Base-by-base conservation (phyloP, 495 filamentous ascomycete genomes). In the Aspergillus diversus region DNA sequence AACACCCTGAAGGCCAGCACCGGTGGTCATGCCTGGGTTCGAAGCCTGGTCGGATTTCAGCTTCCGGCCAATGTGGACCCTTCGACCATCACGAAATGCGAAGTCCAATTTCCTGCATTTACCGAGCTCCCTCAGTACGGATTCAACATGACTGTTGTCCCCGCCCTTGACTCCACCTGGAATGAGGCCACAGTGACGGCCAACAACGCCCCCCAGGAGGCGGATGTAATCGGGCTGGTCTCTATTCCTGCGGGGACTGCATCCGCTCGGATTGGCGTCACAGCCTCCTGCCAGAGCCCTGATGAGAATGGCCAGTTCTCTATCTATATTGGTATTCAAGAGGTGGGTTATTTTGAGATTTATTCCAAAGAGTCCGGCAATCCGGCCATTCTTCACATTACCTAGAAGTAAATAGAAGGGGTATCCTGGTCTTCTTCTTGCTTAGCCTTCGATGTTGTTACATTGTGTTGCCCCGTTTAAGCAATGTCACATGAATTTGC, bases 311-410 rank as follows among this genome's bases (percentile, higher is more conserved):
- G 65, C 27, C 34, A 55, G 11, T 64, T 67, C 9, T 63, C 57
- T 6, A 51, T 67, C 4, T 67, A 67, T 31, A 16, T 67, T 9
- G 58, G 57, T 5, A 57, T 55, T 12, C 47, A 27, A 12, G 47
- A 48, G 43, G 52, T 39, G n/a, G 60, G 54, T 15, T 54, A 31
- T 16, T 57, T 54, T 48, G 65, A 67, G 57, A 55, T 67, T 37
- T 67, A 58, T 57, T 60, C 57, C 15, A 67, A 64, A 57, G 61
- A 67, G 21, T 63, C 53, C n/a, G 60, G 65, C 35, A 61, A 57
- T 17, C 55, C 61, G 7, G 65, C 65, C 13, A 57, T 67, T 34
- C 43, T 67, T 31, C 64, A 62, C 33, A 34, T 62, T 32, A 61
- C 37, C 32, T 54, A 39, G 37, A 47, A 13, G 42, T 35, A 6